Conservation (phyloP, 1,139 yeast genomes). For the Yamadazyma conglobata region DNA sequence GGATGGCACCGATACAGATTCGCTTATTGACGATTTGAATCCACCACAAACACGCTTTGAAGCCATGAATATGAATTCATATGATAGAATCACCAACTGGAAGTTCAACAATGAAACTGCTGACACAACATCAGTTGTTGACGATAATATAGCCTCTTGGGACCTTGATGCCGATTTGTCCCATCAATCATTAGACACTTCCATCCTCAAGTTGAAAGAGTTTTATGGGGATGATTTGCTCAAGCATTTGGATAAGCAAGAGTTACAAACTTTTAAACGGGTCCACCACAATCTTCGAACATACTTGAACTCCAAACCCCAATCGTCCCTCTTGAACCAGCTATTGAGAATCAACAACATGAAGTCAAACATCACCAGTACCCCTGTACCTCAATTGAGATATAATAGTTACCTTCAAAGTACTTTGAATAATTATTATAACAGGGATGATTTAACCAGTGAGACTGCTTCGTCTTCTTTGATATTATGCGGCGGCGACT, state of each 20-base stretch:
- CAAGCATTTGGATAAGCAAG: conserved; percentile 22
- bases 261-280: conserved; percentile 25
- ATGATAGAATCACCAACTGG: conserved; percentile 17
- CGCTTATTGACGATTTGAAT: conserved; percentile 16
- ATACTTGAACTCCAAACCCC: conserved; percentile 16
- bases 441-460: conserved; percentile 14
- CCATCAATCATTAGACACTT: conserved; percentile 12
- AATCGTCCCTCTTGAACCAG: conserved; percentile 14
- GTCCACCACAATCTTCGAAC: conserved; percentile 22
- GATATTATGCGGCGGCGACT: conserved; percentile 29
- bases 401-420: conserved; percentile 9
- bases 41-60: conserved; percentile 17
- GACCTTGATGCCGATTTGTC: conserved; percentile 38
- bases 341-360: conserved; percentile 10
- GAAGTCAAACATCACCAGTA: conserved; percentile 10
- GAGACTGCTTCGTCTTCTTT: conserved; percentile 22
- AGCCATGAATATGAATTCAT: conserved; percentile 11
- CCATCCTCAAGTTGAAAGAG: conserved; percentile 16
- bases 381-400: conserved; percentile 8
- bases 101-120: conserved; percentile 11
- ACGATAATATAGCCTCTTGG: conserved; percentile 47
- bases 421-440: conserved; percentile 9
- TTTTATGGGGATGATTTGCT: conserved; percentile 38
- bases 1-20: conserved; percentile 19
- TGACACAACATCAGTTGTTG: too few species aligned